These are phyloP conservation scores for Pogostemon cablin DNA, from an alignment of 257 asterid genomes.

Conservation along the genomic window DNA sequence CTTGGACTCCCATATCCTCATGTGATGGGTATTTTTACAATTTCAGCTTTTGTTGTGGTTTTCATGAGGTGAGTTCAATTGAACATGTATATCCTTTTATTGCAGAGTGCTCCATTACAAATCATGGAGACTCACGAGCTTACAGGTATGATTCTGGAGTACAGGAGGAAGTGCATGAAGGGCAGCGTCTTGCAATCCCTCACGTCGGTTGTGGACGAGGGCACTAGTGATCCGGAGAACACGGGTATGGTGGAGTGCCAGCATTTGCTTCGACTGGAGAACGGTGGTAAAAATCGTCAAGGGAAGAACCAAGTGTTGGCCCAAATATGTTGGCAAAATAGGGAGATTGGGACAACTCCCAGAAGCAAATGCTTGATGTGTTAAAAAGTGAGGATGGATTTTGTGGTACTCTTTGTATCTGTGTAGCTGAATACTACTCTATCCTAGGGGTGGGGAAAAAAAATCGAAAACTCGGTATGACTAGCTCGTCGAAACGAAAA, in stretches of 20 bases:
- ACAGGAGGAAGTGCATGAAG: slow-evolving; percentile 93
- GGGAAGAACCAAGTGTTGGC: slow-evolving; percentile 92
- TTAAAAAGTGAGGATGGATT: slow-evolving; percentile 14
- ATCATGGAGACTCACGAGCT: slow-evolving; percentile 88
- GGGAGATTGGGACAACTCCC: slow-evolving; percentile 53
- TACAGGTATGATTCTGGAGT: slow-evolving; percentile 78
- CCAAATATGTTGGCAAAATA: slow-evolving; percentile 51
- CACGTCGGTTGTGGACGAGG: slow-evolving; percentile 58
- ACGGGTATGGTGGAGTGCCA: slow-evolving; percentile 73
- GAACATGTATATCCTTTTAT: neutral
- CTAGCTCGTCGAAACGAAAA: too few species aligned
- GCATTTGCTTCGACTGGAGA: slow-evolving; percentile 86
- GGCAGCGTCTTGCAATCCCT: slow-evolving; percentile 96
- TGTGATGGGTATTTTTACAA: too few species aligned
- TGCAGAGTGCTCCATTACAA: slow-evolving; percentile 84
- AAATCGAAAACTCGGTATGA: too few species aligned
- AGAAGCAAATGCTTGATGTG: slow-evolving; percentile 43
- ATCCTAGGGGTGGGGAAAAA: neutral
- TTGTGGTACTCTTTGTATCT: slow-evolving; percentile 31
- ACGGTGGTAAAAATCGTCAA: slow-evolving; percentile 85
- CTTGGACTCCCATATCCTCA: too few species aligned
- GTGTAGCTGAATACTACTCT: slow-evolving; percentile 31
- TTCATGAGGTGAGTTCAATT: slow-evolving; percentile 2
- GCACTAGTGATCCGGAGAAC: slow-evolving; percentile 42
- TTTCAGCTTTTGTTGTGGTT: neutral